A percentile compares a stretch with the other conserved stretches of the same genome.
phyloP scores from a whole-genome alignment of 1,284 basidiomycete species.

The Paramarasmius palmivorus region DNA sequence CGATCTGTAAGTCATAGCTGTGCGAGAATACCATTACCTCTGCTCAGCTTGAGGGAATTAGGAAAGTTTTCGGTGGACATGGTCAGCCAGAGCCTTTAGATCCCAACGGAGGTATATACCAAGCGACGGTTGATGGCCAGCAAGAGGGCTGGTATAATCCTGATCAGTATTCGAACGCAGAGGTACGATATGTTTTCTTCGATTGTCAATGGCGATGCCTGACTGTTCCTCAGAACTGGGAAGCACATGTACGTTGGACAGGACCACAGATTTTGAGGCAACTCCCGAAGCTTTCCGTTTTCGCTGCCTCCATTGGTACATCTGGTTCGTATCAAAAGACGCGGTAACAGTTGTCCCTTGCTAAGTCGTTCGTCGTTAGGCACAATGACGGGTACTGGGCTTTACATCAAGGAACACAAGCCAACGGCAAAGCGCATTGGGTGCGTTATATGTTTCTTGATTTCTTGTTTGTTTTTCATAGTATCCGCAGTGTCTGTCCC shows the following conservation, averaged over 20 bases:
- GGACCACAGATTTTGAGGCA: conserved; percentile 26
- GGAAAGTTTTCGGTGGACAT: conserved; percentile 19
- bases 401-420: conserved; percentile 22
- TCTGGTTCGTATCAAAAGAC: conserved; percentile 15
- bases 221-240: conserved; percentile 19
- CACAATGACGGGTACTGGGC: conserved; percentile 25
- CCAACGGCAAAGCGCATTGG: conserved; percentile 20
- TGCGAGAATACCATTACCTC: no score
- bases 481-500: conserved; percentile 19
- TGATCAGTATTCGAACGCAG: conserved; percentile 23
- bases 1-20: background rate
- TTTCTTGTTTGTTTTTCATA: background rate
- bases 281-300: conserved; percentile 22
- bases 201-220: no score
- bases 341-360: background rate
- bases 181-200: no score
- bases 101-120: conserved; percentile 22
- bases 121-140: conserved; percentile 18
- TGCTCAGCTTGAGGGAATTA: background rate
- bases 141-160: conserved; percentile 21
- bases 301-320: conserved; percentile 23
- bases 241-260: conserved; percentile 26
- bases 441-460: conserved; percentile 8
- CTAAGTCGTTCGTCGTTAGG: conserved; percentile 11
- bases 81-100: conserved; percentile 16